Evolutionary conservation across 129 eudicot species (phyloP), one percentile per base, ranked within the genome.

Genomic region (Centaurea solstitialis): DNA sequence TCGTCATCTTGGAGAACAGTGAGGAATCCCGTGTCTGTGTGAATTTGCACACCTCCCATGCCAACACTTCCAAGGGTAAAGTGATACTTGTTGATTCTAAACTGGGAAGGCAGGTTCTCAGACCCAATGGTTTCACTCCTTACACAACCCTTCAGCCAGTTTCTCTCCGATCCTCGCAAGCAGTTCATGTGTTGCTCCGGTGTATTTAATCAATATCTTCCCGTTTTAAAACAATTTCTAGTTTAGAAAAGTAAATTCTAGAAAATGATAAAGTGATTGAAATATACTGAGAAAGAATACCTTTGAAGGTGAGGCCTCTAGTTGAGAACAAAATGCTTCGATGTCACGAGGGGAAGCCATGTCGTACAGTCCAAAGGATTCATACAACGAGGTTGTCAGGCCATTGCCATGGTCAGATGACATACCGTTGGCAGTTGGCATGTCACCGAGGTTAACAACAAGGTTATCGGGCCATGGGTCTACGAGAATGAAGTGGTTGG

Each of bases 1-100:
- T 92, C 97, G 76, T 95, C 99, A 20, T 95, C 99, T 72, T 95
- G 99, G 30, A 95, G 90, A 24, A 95, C 75, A 9, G 99, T 90
- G 64, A 95, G 91, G 62, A 94, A 92, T n/a, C 94, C 92, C 1
- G 94, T 83, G 75, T 94, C 99, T 1, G 99, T 92, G 79, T 94
- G 99, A 4, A 88, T 59, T 62, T 90, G 91, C 22, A 92, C 93
- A 23, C 99, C 97, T 18, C 83, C 35, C 33, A 93, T 85, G 38
- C 93, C 94, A 21, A 94, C 85, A 38, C 83, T 79, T 76, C 86
- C 87, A 9, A 84, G 88, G 39, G 84, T 86, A 77, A 92, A 94
- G 72, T 71, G 73, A 85, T 92, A 94, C 67, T 92, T 90, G 86
- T 94, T 94, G 6, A 94, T 92, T 76, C 97, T 87, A 74, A 90